Conservation (phyloP, 345 rosid genomes). For the Pistacia atlantica region DNA sequence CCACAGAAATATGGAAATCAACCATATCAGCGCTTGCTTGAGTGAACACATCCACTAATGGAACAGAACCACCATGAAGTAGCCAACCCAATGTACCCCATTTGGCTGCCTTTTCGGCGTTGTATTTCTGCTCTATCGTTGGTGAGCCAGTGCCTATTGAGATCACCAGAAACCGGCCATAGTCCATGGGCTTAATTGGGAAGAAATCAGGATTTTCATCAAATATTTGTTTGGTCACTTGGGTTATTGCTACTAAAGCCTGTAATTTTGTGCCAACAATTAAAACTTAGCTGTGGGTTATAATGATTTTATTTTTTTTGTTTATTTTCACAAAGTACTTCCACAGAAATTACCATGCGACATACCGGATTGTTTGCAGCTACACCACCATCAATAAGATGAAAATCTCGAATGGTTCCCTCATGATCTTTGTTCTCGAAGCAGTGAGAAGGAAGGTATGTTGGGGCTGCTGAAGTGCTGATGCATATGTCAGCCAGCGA, state of each 20-base stretch:
- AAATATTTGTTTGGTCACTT: slow-evolving; percentile 48
- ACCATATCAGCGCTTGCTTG: slow-evolving; percentile 57
- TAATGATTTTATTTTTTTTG: no score
- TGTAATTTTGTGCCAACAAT: slow-evolving; percentile 6
- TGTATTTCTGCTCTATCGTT: slow-evolving; percentile 33
- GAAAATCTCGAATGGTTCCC: slow-evolving; percentile 38
- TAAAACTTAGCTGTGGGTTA: not conserved
- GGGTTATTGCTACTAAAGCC: slow-evolving; percentile 54
- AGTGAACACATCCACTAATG: slow-evolving; percentile 45
- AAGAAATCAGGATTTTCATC: slow-evolving; percentile 25
- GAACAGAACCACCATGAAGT: slow-evolving; percentile 22
- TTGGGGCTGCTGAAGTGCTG: slow-evolving; percentile 62
- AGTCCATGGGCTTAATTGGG: slow-evolving; percentile 38
- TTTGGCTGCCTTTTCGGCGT: slow-evolving; percentile 33
- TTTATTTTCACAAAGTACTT: no score
- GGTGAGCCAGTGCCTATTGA: slow-evolving; percentile 42
- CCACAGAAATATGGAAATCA: slow-evolving; percentile 39
- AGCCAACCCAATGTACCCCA: slow-evolving; percentile 54
- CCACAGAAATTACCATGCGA: no score
- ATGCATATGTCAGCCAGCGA: slow-evolving; percentile 28
- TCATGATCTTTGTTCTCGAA: slow-evolving; percentile 33
- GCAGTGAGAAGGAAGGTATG: slow-evolving; percentile 47
- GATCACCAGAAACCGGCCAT: slow-evolving; percentile 33
- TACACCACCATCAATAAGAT: slow-evolving; percentile 51
- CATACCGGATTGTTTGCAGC: slow-evolving; percentile 60